Conservation (phyloP, 208 protist species). For the Spongospora subterranea region DNA sequence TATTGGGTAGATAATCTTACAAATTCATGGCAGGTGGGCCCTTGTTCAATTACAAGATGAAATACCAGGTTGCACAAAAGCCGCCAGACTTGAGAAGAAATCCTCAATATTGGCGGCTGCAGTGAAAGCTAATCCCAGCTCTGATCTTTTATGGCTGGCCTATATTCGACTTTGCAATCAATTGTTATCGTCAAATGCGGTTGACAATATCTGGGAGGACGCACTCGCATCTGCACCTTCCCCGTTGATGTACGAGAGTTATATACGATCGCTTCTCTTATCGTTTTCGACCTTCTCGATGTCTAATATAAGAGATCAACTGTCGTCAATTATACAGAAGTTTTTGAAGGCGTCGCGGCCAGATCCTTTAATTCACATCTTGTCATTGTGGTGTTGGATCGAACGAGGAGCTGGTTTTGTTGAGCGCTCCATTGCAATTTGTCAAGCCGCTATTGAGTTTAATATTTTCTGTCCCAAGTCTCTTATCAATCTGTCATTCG, state of each 20-base stretch:
- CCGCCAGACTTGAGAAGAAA: conserved; percentile 35
- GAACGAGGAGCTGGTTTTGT: conserved; percentile 8
- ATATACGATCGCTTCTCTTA: neutral
- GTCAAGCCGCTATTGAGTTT: conserved; percentile 51
- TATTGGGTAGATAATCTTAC: neutral
- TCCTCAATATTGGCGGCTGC: neutral
- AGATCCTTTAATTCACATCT: neutral
- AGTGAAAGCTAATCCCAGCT: neutral
- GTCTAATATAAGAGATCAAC: neutral
- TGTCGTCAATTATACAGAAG: too few relatives aligned
- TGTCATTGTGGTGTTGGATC: conserved; percentile 49
- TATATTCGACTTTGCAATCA: neutral
- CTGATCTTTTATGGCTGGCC: conserved; percentile 2
- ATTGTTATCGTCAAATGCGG: neutral
- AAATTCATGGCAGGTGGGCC: neutral
- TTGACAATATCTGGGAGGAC: conserved; percentile 1
- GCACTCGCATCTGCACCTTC: neutral
- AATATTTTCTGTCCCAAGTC: neutral
- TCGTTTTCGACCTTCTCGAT: conserved; percentile 23
- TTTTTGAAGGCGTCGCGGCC: neutral
- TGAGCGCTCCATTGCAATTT: conserved; percentile 33
- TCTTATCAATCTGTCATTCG: neutral
- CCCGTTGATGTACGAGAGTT: neutral
- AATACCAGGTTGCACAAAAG: neutral
- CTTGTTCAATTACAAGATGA: conserved; percentile 19